Conservation (phyloP, 257 asterid genomes). For the Lycium ferocissimum region DNA sequence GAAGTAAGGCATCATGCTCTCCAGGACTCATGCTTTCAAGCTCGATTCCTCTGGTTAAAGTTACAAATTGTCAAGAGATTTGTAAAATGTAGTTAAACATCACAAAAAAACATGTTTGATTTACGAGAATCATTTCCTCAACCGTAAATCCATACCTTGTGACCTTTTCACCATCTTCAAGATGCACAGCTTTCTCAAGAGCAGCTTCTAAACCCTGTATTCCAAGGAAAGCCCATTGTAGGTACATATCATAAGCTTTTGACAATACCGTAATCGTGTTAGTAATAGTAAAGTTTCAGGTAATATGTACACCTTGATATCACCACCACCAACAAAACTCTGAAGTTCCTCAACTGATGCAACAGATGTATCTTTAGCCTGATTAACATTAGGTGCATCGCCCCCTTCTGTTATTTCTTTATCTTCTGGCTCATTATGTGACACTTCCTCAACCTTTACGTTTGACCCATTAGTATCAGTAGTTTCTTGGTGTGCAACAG, state of each 20-base stretch:
- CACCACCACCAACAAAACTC: slow-evolving; percentile 82
- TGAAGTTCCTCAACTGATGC: slow-evolving; percentile 83
- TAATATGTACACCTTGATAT: slow-evolving; percentile 72
- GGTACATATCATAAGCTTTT: slow-evolving; percentile 25
- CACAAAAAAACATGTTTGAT: slow-evolving; percentile 31
- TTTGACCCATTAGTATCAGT: slow-evolving; percentile 52
- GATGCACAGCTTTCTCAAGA: slow-evolving; percentile 95
- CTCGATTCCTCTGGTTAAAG: slow-evolving; percentile 66
- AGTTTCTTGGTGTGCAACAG: slow-evolving; percentile 54
- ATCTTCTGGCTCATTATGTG: slow-evolving; percentile 62
- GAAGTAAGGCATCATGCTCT: slow-evolving; percentile 91
- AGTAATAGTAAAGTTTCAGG: slow-evolving; percentile 29
- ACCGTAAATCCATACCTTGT: slow-evolving; percentile 60
- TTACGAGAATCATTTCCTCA: slow-evolving; percentile 39
- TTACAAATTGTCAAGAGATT: slow-evolving; percentile 20
- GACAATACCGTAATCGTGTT: slow-evolving; percentile 26
- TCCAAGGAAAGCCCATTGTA: slow-evolving; percentile 32
- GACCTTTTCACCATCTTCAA: slow-evolving; percentile 90
- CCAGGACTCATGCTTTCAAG: slow-evolving; percentile 74
- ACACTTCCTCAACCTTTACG: slow-evolving; percentile 56
- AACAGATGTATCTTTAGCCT: slow-evolving; percentile 58
- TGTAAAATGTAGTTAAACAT: slow-evolving; percentile 17
- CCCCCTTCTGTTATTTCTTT: slow-evolving; percentile 49
- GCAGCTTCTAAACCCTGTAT: slow-evolving; percentile 97
- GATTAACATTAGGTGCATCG: slow-evolving; percentile 53